Evolutionary conservation across 306 rosid genomes (phyloP), one percentile per base, ranked within the genome.

Genomic region (Lathyrus aphaca): DNA sequence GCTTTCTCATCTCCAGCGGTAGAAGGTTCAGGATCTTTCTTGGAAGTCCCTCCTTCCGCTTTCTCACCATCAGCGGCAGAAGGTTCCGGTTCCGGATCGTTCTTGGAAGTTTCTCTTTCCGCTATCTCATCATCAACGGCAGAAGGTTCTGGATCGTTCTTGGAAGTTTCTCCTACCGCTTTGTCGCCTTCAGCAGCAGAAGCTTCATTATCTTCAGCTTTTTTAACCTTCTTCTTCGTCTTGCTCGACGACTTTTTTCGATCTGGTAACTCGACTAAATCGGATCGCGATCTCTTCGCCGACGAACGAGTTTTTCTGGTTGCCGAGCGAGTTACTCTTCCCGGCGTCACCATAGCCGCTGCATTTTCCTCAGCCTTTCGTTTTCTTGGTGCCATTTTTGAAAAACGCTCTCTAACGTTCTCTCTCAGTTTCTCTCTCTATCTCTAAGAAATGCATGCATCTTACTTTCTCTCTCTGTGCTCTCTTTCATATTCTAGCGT

Each of bases 271-370:
- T 62, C 40, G 0, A 21, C 21, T 7, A n/a, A 54, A 3, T 66
- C 3, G 3, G 0, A n/a, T 5, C 17, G 55, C 1, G 64, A 13
- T 10, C 62, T 55, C 49, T 43, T 76, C 12, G 53, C 37, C 14
- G 79, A 10, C 4, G 76, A 43, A 3, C 85, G 85, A 29, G 85
- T 81, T 4, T 73, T 35, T 13, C 85, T 81, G 1, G 10, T 44
- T 3, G 70, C 13, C 1, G 79, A 50, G 2, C 85, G 85, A 12
- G 79, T 73, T 4, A 55, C 27, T 15, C 82, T 81, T n/a, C n/a
- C n/a, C n/a, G n/a, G n/a, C n/a, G n/a, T n/a, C n/a, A n/a, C n/a
- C n/a, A n/a, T n/a, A n/a, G n/a, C n/a, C n/a, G n/a, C n/a, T n/a
- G n/a, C n/a, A n/a, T n/a, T n/a, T n/a, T n/a, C n/a, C n/a, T n/a